Evolutionary conservation across 1,284 basidiomycete species (phyloP).

Genomic region (Rhodotorula sp.): DNA sequence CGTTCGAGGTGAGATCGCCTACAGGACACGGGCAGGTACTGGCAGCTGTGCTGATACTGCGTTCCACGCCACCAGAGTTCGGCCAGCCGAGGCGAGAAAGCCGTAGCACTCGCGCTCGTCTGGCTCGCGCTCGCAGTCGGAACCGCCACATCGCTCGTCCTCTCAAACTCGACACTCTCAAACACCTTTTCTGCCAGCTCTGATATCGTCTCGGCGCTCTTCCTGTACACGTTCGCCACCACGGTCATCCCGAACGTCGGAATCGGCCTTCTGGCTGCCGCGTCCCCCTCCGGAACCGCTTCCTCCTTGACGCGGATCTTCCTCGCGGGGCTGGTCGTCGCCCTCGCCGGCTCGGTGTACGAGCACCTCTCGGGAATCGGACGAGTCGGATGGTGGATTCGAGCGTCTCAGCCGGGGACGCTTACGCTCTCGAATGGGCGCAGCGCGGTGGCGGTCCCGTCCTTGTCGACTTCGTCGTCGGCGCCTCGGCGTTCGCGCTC

Average conservation of each 20-base stretch:
- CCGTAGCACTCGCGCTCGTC: not conserved
- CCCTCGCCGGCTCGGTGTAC: constrained; percentile 6
- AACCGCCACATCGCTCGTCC: not conserved
- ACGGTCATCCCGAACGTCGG: constrained; percentile 2
- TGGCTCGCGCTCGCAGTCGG: not conserved
- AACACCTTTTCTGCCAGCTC: not conserved
- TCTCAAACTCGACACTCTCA: not conserved
- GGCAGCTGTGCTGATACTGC: not conserved
- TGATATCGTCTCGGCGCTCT: not conserved
- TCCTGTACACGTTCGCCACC: not conserved
- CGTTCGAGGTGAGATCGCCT: not conserved
- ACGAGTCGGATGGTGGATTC: constrained; percentile 20
- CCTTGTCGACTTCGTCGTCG: constrained; percentile 1
- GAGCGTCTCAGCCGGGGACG: not conserved
- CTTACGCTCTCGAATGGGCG: not conserved
- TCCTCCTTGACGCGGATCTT: not conserved
- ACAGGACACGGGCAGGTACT: too few relatives aligned
- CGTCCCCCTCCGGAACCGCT: not conserved
- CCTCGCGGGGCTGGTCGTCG: not conserved
- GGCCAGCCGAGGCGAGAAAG: too few relatives aligned
- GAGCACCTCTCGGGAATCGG: constrained; percentile 9
- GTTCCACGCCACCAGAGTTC: too few relatives aligned
- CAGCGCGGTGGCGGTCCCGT: not conserved
- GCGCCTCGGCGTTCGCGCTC: not conserved
- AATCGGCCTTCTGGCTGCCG: not conserved